Conservation (phyloP, 2,329 filamentous ascomycete species). For the Neocucurbitaria cava region DNA sequence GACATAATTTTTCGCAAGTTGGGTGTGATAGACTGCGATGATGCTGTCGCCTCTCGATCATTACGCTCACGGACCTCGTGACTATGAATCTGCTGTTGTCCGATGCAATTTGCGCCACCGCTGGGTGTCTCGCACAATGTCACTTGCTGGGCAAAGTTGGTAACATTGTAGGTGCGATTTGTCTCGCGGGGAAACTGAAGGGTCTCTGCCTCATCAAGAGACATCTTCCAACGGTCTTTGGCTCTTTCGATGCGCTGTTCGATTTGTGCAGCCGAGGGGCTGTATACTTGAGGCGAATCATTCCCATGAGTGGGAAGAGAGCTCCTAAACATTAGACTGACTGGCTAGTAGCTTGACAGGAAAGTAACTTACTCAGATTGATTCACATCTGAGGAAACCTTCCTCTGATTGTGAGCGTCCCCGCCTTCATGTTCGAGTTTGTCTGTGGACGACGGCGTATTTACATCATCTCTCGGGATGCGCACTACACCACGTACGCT, state of each 20-base stretch:
- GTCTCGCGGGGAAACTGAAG: conserved; percentile 39
- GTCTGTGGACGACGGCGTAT: conserved; percentile 9
- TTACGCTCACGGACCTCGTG: background rate
- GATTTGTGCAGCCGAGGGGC: conserved; percentile 50
- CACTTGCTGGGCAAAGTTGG: conserved; percentile 8
- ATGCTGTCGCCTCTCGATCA: background rate
- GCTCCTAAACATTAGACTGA: background rate
- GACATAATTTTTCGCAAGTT: conserved; percentile 25
- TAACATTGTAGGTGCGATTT: conserved; percentile 24
- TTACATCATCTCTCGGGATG: conserved; percentile 12
- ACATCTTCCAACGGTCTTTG: conserved; percentile 52
- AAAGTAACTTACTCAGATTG: background rate
- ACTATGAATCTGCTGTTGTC: background rate
- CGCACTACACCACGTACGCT: conserved; percentile 11
- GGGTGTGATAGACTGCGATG: conserved; percentile 15
- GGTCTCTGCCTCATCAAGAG: conserved; percentile 45
- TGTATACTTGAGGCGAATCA: background rate
- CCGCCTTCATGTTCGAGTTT: conserved; percentile 6
- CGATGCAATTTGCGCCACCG: background rate
- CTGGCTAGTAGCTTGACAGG: background rate
- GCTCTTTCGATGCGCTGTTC: conserved; percentile 47
- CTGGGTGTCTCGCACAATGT: background rate
- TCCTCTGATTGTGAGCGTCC: background rate
- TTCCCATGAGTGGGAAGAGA: background rate
- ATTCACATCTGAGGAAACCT: background rate